Percentiles rank a stretch among this genome's conserved stretches.
These are phyloP conservation scores for Salix brachista DNA, from an alignment of 345 rosid genomes.

Conservation along the genomic window DNA sequence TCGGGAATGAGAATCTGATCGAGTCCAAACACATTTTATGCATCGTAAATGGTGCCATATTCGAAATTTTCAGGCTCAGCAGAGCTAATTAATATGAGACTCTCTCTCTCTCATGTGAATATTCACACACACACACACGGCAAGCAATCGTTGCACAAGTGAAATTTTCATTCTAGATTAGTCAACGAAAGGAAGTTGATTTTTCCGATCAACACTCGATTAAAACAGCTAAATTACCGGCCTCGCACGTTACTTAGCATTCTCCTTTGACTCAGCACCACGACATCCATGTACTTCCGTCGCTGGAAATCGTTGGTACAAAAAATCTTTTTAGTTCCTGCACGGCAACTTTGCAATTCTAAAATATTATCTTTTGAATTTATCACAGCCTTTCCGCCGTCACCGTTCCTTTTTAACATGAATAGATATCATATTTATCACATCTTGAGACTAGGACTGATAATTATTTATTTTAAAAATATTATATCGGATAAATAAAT, in stretches of 20 bases:
- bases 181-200: not conserved
- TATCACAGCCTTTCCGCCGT: too few species aligned
- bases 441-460: too few species aligned
- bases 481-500: fast-evolving
- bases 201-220: too few species aligned
- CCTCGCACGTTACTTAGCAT: not conserved
- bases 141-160: not conserved
- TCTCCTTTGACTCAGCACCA: not conserved
- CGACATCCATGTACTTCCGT: not conserved
- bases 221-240: not conserved
- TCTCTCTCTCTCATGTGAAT: too few species aligned
- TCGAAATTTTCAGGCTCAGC: not conserved
- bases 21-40: not conserved
- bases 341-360: not conserved
- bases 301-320: not conserved
- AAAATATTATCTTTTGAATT: too few species aligned
- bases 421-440: too few species aligned
- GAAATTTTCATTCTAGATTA: too few species aligned
- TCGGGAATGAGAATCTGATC: not conserved
- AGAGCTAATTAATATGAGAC: not conserved
- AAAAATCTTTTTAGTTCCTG: not conserved
- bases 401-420: too few species aligned
- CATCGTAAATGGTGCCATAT: not conserved
- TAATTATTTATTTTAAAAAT: too few species aligned
- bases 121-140: not conserved